Evolutionary conservation across 2,329 filamentous ascomycete species (phyloP).

Genomic region (Fusarium temperatum): DNA sequence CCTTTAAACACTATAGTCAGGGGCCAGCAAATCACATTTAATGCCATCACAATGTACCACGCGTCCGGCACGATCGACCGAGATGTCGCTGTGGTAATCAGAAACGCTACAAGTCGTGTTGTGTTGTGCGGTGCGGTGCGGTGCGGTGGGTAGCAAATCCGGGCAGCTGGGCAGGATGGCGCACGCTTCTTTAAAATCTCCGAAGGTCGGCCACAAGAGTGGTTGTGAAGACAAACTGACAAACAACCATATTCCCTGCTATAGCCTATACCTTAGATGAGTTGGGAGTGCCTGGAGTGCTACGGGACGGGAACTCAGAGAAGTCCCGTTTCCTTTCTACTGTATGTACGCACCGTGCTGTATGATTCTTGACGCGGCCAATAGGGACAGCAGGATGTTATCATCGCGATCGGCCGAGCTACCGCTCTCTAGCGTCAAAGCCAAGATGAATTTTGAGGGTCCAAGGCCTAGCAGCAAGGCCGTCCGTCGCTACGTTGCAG

Average conservation of each 20-base stretch:
- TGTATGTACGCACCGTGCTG: neutral
- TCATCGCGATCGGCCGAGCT: constrained; percentile 37
- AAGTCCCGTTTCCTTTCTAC: neutral
- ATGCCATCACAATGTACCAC: constrained; percentile 6
- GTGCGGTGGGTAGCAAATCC: constrained; percentile 2
- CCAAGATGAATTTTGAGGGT: constrained; percentile 34
- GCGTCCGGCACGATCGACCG: neutral
- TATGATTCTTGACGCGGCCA: neutral
- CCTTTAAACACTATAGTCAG: neutral
- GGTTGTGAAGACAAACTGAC: neutral
- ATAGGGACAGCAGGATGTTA: constrained; percentile 5
- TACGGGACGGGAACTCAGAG: neutral
- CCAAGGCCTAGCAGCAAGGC: constrained; percentile 16
- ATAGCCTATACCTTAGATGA: neutral
- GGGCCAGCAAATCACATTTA: neutral
- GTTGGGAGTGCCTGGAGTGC: neutral
- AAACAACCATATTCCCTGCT: neutral
- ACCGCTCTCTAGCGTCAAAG: constrained; percentile 38
- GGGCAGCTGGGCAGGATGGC: constrained; percentile 3
- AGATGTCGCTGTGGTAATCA: neutral
- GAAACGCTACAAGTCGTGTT: neutral
- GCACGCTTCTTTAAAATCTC: neutral
- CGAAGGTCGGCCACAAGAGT: neutral
- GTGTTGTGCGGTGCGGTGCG: neutral
- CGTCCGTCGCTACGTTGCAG: constrained; percentile 1